Evolutionary conservation across 2,329 filamentous ascomycete species (phyloP), one percentile per base, ranked within the genome.

Genomic region (Curvularia lunata): DNA sequence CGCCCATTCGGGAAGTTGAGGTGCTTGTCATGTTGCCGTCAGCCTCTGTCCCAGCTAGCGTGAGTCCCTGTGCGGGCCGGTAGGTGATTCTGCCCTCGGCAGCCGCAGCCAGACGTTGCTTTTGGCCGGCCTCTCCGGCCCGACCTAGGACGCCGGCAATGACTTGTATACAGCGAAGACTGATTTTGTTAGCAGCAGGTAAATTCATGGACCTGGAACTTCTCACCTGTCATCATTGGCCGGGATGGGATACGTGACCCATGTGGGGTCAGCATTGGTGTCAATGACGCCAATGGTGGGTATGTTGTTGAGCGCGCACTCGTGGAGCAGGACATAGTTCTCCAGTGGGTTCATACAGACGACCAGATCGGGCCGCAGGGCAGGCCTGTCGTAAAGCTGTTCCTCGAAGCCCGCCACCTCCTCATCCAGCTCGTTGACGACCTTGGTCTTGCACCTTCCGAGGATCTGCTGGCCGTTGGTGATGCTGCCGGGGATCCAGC

Each of bases 221-320:
- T 75, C 83, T 72, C 76, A 91, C 89, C 89, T 92, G 83, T 99
- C 95, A 74, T 99, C 95, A 76, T 99, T 99, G 49, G 92, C 92
- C 1, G 95, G 95, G 67, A 99, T 97, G 13, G 91, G 91, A 75
- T 99, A 99, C 4, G 95, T 98, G 49, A 98, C 92, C 86, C 91
- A 94, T 0, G 91, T 91, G 0, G 95, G 91, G 77, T 98, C 91
- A 2, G 88, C 89, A 77, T 99, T 91, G 1, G 95, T 98, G 77
- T 99, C 95, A 66, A 98, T 90, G 56, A 99, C 84, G 46, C 94
- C 95, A 70, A 99, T 95, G 0, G 95, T 98, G 1, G 95, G 95
- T 56, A 99, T 91, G 71, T 89, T 91, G 74, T 91, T 89, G 56
- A 92, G 76, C 0, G 90, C 91, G 76, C 95, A 98, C 82, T 99